These are phyloP conservation scores for Bruguiera gymnorhiza DNA, from an alignment of 345 rosid species.

Conservation along the genomic window DNA sequence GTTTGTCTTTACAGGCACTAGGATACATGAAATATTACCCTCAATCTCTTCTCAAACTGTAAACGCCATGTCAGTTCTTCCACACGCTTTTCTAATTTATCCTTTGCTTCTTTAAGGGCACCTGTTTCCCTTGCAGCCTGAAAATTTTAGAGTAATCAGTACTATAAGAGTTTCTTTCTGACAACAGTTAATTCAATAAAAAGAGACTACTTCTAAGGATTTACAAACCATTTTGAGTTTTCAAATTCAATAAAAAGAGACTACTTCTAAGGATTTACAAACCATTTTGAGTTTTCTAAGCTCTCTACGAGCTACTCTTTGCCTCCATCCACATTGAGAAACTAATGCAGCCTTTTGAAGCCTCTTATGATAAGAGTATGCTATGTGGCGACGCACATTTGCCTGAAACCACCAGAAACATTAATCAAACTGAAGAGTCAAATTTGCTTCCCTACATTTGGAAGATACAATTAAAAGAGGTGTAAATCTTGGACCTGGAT, in stretches of 20 bases:
- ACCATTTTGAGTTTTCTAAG: slow-evolving; percentile 93
- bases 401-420: slow-evolving; percentile 54
- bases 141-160: slow-evolving; percentile 24
- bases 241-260: slow-evolving; percentile 16
- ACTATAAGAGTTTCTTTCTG: slow-evolving; percentile 16
- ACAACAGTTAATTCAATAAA: background rate
- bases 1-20: background rate
- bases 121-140: slow-evolving; percentile 97
- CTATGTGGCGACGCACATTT: slow-evolving; percentile 57
- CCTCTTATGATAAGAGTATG: slow-evolving; percentile 66
- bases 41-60: slow-evolving; percentile 91
- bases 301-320: slow-evolving; percentile 88
- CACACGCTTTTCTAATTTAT: slow-evolving; percentile 96
- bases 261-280: slow-evolving; percentile 1
- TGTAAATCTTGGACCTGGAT: slow-evolving; percentile 58
- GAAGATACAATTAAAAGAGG: slow-evolving; percentile 21
- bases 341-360: slow-evolving; percentile 78
- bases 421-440: slow-evolving; percentile 12
- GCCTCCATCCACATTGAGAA: slow-evolving; percentile 96
- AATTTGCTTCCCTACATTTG: slow-evolving; percentile 14
- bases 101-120: slow-evolving; percentile 97
- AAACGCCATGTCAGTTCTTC: slow-evolving; percentile 97
- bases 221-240: slow-evolving; percentile 75
- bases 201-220: background rate
- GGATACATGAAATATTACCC: slow-evolving; percentile 47